Evolutionary conservation across 768 basidiomycete species (phyloP), one percentile per base, ranked within the genome.

Genomic region (Gloeostereum incarnatum): DNA sequence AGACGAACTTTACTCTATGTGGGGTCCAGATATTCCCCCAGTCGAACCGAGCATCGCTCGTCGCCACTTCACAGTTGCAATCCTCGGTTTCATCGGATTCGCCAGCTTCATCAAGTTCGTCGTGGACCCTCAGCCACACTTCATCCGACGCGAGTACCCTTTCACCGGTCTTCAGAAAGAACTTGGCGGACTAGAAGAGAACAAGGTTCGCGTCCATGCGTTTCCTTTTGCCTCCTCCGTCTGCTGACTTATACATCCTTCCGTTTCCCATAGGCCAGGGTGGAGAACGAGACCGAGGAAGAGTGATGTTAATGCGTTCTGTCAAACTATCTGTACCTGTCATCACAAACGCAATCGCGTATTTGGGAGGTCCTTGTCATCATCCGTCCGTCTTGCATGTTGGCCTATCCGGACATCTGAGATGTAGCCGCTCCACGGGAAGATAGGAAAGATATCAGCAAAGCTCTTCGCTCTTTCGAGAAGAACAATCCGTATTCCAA

Each of bases 1-100:
- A 51, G 85, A 89, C 36, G 88, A 91, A 50, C 63, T 84, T 17
- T 58, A 81, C 40, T 86, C 82, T 25, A 86, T 91, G 82, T 90
- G 85, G 85, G 85, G 86, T 18, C 86, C 86, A 16, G 88, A 91
- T 50, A 63, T 75, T 20, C 72, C 87, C 27, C 68, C 69, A 16
- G 61, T 85, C 9, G 59, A 67, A 9, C 78, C 83, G 18, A 56
- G 66, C 5, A 66, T 55, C 2, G 87, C 88, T 5, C 55, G 81
- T 24, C 66, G 70, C 35, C 81, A 82, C 31, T 82, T 91, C 52
- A 47, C 70, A 9, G 55, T 80, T 36, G 86, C 77, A 0, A 59
- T 67, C 14, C 54, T 69, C 18, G 71, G 70, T n/a, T 83, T 91
- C 45, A 65, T 79, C 29, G 62, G 68, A 3, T 72, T 81, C 43